Base-by-base conservation (phyloP, 345 rosid genomes). In the Citrus sinensis region DNA sequence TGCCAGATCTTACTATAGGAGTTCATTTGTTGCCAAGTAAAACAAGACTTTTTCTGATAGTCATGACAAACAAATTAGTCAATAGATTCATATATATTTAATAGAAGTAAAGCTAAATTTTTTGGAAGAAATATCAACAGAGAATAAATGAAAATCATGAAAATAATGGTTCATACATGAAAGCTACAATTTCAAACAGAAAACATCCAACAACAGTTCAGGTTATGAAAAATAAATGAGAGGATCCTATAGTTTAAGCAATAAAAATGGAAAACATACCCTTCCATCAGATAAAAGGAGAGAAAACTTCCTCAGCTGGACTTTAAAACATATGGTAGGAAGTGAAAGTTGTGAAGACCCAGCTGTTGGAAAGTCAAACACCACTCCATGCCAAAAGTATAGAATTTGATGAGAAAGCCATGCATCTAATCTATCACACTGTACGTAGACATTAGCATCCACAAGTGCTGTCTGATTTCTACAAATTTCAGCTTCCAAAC, bases 211-310 rank as follows among this genome's bases (percentile, higher is more conserved):
- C 74, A 61, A 63, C 72, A 64, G 54, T 79, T 75, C 61, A 77
- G 7, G 27, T 30, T 58, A 65, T 24, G 46, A 68, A 20, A 74
- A 80, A 39, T 67, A 67, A 46, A 22, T 30, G 34, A 40, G 56
- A 10, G 67, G 51, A 78, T 34, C 19, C 40, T 11, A 29, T 51
- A 29, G 30, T 16, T 40, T 40, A 27, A 58, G 40, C 24, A 66
- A 69, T 37, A 55, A 84, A 42, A 42, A 66, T 40, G 49, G 61
- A 24, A 62, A 71, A 62, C 86, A 22, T 91, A 95, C 98, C 95
- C 91, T 90, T 86, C 93, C 98, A 87, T 93, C 98, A 81, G 95
- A 91, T 78, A 93, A 82, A 74, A 92, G 88, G 76, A 93, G 82
- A 75, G 97, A 93, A 39, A 79, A 81, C 78, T 91, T 91, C 86